phyloP scores from a whole-genome alignment of 805 yeast species.

The Candida multigemmis region DNA sequence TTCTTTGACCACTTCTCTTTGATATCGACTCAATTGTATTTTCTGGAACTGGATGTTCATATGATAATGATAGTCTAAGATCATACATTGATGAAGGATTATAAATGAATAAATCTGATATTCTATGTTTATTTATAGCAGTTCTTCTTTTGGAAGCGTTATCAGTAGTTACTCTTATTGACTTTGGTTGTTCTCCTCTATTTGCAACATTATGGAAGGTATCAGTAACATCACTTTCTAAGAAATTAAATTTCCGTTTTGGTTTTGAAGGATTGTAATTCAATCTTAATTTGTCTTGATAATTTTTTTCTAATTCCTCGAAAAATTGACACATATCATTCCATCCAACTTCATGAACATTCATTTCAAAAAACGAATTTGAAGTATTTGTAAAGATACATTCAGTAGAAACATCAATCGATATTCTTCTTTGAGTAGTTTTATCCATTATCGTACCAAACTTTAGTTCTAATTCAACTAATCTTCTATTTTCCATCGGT shows the following conservation, averaged over 20 bases:
- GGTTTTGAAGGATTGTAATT: slow-evolving; percentile 11
- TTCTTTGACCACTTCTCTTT: slow-evolving; percentile 44
- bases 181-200: slow-evolving; percentile 56
- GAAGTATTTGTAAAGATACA: slow-evolving; percentile 48
- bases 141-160: slow-evolving; percentile 59
- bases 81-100: slow-evolving; percentile 76
- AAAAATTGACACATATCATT: slow-evolving; percentile 47
- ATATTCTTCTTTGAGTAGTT: slow-evolving; percentile 50
- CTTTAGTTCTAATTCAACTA: slow-evolving; percentile 65
- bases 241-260: slow-evolving; percentile 46
- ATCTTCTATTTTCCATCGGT: slow-evolving; percentile 41
- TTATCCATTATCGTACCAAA: slow-evolving; percentile 66
- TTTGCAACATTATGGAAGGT: slow-evolving; percentile 52
- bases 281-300: slow-evolving; percentile 29
- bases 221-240: slow-evolving; percentile 58
- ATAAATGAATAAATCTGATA: slow-evolving; percentile 64
- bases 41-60: slow-evolving; percentile 68
- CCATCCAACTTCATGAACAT: slow-evolving; percentile 55
- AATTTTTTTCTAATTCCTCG: slow-evolving; percentile 42
- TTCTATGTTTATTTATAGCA: slow-evolving; percentile 63
- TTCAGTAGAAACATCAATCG: slow-evolving; percentile 62
- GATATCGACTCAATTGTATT: slow-evolving; percentile 42
- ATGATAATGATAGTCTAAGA: slow-evolving; percentile 61
- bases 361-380: slow-evolving; percentile 53
- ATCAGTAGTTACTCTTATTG: slow-evolving; percentile 60